Percentiles rank a stretch among this genome's conserved stretches.
Evolutionary conservation across 352 stramenopile genomes (phyloP).

Genomic region (Pythium vanterpoolii): DNA sequence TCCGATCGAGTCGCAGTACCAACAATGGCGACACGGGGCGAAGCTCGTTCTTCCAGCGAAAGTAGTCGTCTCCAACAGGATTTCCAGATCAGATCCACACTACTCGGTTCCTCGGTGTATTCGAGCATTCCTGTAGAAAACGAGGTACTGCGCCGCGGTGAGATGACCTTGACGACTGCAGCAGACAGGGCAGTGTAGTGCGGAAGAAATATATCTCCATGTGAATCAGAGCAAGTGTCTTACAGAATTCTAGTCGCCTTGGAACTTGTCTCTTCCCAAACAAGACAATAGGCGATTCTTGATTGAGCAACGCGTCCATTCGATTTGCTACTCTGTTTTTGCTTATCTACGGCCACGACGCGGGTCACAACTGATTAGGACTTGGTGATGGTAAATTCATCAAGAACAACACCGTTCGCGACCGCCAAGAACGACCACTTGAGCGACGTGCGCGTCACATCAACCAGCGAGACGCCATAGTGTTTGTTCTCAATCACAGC

Average conservation of each 20-base stretch:
- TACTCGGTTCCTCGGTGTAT: not conserved
- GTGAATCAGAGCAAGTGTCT: not conserved
- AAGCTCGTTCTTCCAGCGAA: constrained; percentile 65
- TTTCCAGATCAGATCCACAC: not conserved
- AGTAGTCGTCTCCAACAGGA: constrained; percentile 28
- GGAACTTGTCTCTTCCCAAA: no score
- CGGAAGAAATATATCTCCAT: not conserved
- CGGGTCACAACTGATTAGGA: no score
- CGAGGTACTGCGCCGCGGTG: not conserved
- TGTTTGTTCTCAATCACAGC: constrained; percentile 39
- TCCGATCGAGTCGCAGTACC: constrained; percentile 24
- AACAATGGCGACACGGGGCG: constrained; percentile 30
- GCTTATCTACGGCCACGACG: no score
- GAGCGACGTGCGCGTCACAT: constrained; percentile 26
- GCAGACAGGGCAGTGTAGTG: not conserved
- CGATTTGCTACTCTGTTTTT: no score
- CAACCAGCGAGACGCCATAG: constrained; percentile 41
- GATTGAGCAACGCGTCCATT: no score
- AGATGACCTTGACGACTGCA: not conserved
- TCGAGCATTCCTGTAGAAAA: not conserved
- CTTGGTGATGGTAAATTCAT: constrained; percentile 7
- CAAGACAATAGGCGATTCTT: no score
- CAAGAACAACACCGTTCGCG: constrained; percentile 11
- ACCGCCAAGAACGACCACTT: constrained; percentile 24
- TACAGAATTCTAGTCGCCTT: no score